These are phyloP conservation scores for Zygnema cylindricum DNA, from an alignment of 139 green algal species.

Conservation along the genomic window DNA sequence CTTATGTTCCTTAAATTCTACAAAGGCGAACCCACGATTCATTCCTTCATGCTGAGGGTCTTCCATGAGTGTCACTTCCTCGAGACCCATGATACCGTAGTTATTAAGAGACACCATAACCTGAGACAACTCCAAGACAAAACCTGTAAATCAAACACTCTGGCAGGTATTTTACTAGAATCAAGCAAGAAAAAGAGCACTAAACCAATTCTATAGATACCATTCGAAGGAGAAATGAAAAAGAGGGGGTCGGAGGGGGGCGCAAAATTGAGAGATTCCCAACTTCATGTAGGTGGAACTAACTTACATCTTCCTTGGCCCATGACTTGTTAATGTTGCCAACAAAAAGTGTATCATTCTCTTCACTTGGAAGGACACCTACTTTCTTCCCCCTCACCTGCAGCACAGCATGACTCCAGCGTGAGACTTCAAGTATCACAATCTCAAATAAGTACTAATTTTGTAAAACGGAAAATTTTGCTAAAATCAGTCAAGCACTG, in stretches of 20 bases:
- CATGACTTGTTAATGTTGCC: slow-evolving; percentile 57
- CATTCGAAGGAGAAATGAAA: not conserved
- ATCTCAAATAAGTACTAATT: too few species aligned
- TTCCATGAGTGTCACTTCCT: slow-evolving; percentile 52
- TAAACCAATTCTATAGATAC: too few species aligned
- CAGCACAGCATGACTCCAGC: not conserved
- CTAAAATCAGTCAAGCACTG: too few species aligned
- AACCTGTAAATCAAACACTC: slow-evolving; percentile 17
- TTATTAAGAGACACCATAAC: not conserved
- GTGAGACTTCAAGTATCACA: not conserved
- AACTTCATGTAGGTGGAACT: too few species aligned
- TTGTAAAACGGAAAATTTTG: too few species aligned
- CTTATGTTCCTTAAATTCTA: slow-evolving; percentile 42
- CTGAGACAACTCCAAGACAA: slow-evolving; percentile 9
- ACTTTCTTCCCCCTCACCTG: slow-evolving; percentile 48
- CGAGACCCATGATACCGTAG: slow-evolving; percentile 30
- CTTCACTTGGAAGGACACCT: slow-evolving; percentile 47
- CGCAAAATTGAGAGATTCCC: too few species aligned
- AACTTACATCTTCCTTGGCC: slow-evolving; percentile 42
- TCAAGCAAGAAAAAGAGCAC: too few species aligned
- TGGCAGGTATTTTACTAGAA: too few species aligned
- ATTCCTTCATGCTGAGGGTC: slow-evolving; percentile 46
- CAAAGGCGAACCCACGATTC: slow-evolving; percentile 51
- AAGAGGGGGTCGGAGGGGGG: too few species aligned
- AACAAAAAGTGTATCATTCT: slow-evolving; percentile 59